A percentile compares a stretch with the other conserved stretches of the same genome.
Conservation (phyloP, 495 filamentous ascomycete genomes). For the Extremus antarcticus region DNA sequence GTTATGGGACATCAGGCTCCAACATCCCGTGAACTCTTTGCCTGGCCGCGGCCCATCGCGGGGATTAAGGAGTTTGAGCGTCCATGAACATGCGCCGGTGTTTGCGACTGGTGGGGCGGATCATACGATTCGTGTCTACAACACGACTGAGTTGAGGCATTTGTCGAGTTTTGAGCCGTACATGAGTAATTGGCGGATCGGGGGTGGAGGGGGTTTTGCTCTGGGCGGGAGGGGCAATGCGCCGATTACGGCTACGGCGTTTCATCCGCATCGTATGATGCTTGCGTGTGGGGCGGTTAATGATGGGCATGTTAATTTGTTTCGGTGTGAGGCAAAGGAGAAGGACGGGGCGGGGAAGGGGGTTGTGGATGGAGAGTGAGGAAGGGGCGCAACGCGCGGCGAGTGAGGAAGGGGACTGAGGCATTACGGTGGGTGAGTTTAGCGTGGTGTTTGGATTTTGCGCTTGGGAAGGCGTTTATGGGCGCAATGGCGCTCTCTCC, state of each 20-base stretch:
- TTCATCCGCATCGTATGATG: slow-evolving; percentile 92
- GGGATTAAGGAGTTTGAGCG: slow-evolving; percentile 53
- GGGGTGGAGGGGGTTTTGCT: slow-evolving; percentile 15
- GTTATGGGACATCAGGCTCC: slow-evolving; percentile 90
- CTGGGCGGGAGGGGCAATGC: slow-evolving; percentile 41
- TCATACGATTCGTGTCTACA: slow-evolving; percentile 84
- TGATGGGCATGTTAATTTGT: slow-evolving; percentile 64
- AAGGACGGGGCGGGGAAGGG: slow-evolving; percentile 12
- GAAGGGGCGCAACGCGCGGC: too few relatives aligned
- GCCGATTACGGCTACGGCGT: slow-evolving; percentile 78
- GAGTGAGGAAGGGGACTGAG: too few relatives aligned
- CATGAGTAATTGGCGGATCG: slow-evolving; percentile 62
- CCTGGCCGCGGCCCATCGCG: neutral
- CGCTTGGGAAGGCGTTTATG: too few relatives aligned
- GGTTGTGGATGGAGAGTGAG: neutral
- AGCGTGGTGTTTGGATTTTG: too few relatives aligned
- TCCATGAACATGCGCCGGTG: slow-evolving; percentile 93
- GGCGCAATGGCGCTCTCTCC: too few relatives aligned
- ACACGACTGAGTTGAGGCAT: slow-evolving; percentile 51
- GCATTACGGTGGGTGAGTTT: too few relatives aligned
- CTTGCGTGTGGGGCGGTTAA: slow-evolving; percentile 69
- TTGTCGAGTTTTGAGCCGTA: slow-evolving; percentile 80
- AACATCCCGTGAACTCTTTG: slow-evolving; percentile 55
- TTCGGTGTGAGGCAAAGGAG: slow-evolving; percentile 41
- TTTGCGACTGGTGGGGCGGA: slow-evolving; percentile 87